Base-by-base conservation (phyloP, 2,329 filamentous ascomycete genomes). In the Davidsoniella eucalypti region DNA sequence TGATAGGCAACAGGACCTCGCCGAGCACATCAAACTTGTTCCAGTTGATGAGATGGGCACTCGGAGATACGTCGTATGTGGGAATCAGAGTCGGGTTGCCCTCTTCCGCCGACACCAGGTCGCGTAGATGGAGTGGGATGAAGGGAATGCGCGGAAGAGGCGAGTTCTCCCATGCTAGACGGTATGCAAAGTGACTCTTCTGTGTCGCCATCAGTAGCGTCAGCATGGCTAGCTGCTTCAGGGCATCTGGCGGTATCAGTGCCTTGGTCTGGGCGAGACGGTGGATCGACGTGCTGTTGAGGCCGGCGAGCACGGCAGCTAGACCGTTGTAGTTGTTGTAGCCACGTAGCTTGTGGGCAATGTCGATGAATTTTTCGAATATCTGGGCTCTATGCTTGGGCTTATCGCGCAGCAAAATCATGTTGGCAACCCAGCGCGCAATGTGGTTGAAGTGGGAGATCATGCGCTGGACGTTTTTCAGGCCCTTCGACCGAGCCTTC, bases 271-370 rank as follows among this genome's bases (percentile, higher is more conserved):
- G 83, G 0, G 75, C 69, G 1, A 98, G 75, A 16, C 92, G 82
- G 60, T 92, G 83, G 25, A 98, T 82, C 0, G 87, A 80, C 2
- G 84, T 85, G 53, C 85, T 84, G 61, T 93, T 94, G 59, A 98
- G 83, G 7, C 90, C 92, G 5, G 92, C 90, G 52, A 98, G 76
- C 36, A 98, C 79, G 6, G 92, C 90, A n/a, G 88, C 90, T 1
- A 98, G 71, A 0, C 87, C 84, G 62, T 96, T 96, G 70, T 96
- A 98, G 64, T 98, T 96, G 69, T 96, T 95, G 54, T 94, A 68
- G 60, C 88, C 82, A 38, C 92, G 83, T 46, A 98, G 70, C 66
- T 87, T 90, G 59, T 82, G 61, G 36, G 90, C 88, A 57, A 98
- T 80, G 47, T 76, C 77, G 86, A 96, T 96, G 62, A 95, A 94